A percentile compares a stretch with the other conserved stretches of the same genome.
phyloP scores from a whole-genome alignment of 345 rosid species.

The Psidium friedrichsthalianum region DNA sequence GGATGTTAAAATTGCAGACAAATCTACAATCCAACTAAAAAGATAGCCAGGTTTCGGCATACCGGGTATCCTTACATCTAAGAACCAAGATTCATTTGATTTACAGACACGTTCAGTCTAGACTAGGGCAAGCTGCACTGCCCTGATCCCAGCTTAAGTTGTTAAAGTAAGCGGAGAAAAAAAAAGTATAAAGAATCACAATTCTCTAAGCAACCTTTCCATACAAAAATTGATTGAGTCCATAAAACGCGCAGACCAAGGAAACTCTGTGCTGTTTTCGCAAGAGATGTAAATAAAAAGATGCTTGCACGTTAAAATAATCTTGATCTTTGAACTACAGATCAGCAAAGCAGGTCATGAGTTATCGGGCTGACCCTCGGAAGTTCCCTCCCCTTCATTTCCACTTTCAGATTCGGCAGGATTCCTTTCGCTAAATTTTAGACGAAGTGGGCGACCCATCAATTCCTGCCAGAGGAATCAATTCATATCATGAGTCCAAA shows the following conservation, averaged over 20 bases:
- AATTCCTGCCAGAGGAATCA: slow-evolving; percentile 38
- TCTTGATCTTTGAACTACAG: neutral
- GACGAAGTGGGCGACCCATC: slow-evolving; percentile 68
- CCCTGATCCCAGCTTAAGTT: neutral
- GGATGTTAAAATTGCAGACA: neutral
- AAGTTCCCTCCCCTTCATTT: slow-evolving; percentile 11
- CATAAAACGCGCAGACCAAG: neutral
- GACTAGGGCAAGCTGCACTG: neutral
- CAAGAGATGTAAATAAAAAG: neutral
- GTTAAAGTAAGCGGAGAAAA: neutral
- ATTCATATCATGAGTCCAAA: neutral
- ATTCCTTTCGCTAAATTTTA: slow-evolving; percentile 48
- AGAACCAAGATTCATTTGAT: neutral
- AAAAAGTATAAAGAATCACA: neutral
- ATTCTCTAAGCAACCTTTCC: neutral
- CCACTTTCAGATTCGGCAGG: slow-evolving; percentile 32
- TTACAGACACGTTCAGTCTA: neutral
- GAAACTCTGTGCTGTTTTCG: neutral
- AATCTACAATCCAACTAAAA: neutral
- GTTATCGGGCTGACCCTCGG: slow-evolving; percentile 15
- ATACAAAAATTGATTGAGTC: neutral
- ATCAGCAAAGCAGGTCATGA: slow-evolving; percentile 1
- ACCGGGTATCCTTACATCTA: neutral
- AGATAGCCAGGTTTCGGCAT: neutral
- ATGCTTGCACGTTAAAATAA: neutral